Evolutionary conservation across 768 basidiomycete species (phyloP).

Genomic region (Flagelloscypha sp.): DNA sequence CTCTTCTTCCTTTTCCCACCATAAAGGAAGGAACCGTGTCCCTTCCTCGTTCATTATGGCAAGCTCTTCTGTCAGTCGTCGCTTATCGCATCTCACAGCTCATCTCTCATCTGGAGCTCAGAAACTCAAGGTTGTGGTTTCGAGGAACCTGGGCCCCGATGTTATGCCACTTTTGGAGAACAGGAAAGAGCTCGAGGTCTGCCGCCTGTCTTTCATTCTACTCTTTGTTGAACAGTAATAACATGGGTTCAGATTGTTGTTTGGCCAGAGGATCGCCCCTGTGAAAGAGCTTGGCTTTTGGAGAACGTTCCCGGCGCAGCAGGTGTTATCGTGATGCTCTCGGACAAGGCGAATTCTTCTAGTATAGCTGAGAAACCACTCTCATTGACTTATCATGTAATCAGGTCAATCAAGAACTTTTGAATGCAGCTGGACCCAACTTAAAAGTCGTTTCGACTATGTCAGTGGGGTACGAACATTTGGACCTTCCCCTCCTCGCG

Average conservation of each 20-base stretch:
- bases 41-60: too few species aligned
- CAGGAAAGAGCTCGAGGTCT: slow-evolving; percentile 48
- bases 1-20: too few species aligned
- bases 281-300: slow-evolving; percentile 63
- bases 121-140: slow-evolving; percentile 43
- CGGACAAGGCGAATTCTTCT: slow-evolving; percentile 54
- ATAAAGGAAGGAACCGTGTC: too few species aligned
- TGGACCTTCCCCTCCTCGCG: slow-evolving; percentile 53
- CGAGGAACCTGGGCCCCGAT: slow-evolving; percentile 53
- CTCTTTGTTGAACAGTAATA: background rate
- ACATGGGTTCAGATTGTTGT: slow-evolving; percentile 35
- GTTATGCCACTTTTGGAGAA: slow-evolving; percentile 49
- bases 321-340: slow-evolving; percentile 57
- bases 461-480: slow-evolving; percentile 90
- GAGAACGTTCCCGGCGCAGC: slow-evolving; percentile 58
- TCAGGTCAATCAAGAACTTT: slow-evolving; percentile 66
- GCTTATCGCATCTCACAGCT: too few species aligned
- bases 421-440: slow-evolving; percentile 68
- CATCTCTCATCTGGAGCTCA: slow-evolving; percentile 16
- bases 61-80: too few species aligned
- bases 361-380: background rate
- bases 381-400: background rate
- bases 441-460: slow-evolving; percentile 87
- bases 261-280: slow-evolving; percentile 47
- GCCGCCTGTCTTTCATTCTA: slow-evolving; percentile 5